Base-by-base conservation (phyloP, 2,329 filamentous ascomycete genomes). In the Nothomitra cinnamomea region DNA sequence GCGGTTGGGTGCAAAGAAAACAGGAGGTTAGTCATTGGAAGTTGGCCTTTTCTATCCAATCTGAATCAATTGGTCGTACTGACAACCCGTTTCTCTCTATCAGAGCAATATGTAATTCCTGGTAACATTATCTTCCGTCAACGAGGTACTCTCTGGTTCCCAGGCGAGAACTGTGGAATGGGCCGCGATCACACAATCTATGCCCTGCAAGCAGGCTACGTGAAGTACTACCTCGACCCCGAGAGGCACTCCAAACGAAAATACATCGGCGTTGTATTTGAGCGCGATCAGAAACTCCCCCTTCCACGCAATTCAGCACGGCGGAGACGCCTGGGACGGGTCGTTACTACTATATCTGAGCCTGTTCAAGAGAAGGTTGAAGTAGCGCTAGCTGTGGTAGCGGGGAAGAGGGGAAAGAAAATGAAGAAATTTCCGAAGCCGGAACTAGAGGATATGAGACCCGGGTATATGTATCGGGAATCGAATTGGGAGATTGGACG, bases 51-150 rank as follows among this genome's bases (percentile, higher is more conserved):
- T 15, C 12, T n/a, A 4, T 47, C 5, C 43, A 25, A 47, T 25
- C 7, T n/a, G 6, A 24, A 6, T 24, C 10, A 17, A 17, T 17
- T n/a, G 45, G 52, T 38, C 13, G 45, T 32, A 24, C 40, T 53
- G 12, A 49, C 51, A 8, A 19, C 22, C 19, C 49, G 50, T 35
- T 42, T 25, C 35, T 48, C 41, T 28, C 12, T 13, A 55, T 64
- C n/a, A 89, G 85, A 90, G 66, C 85, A 95, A 72, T 94, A 83
- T 67, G 92, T 98, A 36, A 84, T 95, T 55, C 85, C 89, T 3
- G 92, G 92, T 53, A 96, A 95, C 73, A 98, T 98, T 69, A 85
- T 98, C 70, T 98, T 92, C 78, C 88, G 87, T 66, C 92, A 98
- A 70, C 83, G 90, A 63, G 92, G 92, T 61, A 94, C 92, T 2